Evolutionary conservation across 2,329 filamentous ascomycete genomes (phyloP), one percentile per base, ranked within the genome.

Genomic region (Diaporthe vexans): DNA sequence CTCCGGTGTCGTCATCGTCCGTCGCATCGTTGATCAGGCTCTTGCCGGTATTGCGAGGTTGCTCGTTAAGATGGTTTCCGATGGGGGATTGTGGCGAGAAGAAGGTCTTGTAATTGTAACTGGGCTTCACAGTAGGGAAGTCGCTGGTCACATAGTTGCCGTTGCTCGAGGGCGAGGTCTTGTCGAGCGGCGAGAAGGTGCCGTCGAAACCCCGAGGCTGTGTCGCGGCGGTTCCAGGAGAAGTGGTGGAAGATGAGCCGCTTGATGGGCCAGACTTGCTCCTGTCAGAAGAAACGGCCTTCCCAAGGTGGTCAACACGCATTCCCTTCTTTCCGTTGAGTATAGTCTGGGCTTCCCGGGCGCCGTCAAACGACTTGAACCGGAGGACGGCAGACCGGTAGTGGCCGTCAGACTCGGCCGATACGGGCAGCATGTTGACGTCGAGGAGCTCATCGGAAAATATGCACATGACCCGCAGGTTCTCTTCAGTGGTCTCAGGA

Each of bases 1-100:
- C 89, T 46, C 88, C 90, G 2, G 93, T 94, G 67, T 95, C 93
- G 76, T 93, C 91, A 67, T 91, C 89, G 37, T 90, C 91, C 21
- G 88, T 88, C 79, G 92, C 90, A 78, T 93, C 90, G 77, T 90
- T 92, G 82, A 95, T 95, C 68, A 95, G 85, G 3, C 91, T 90
- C 82, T 94, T 95, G 78, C 93, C 92, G 3, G 90, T 89, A 51
- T 90, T 86, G 73, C 90, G 87, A 21, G 86, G 84, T 67, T 88
- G 86, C 75, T 92, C 91, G n/a, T 86, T 86, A n/a, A 93, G 86
- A 71, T 93, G 90, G 79, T 92, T 93, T 56, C 91, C 91, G 72
- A 94, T 92, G 1, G 93, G 93, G 8, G 93, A 94, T 77, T 93
- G 92, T 0, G 92, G 91, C 17, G 92, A 93, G 83, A 94, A 95